These are phyloP conservation scores for Durotheca rogersii DNA, from an alignment of 495 filamentous ascomycete genomes.

Conservation along the genomic window DNA sequence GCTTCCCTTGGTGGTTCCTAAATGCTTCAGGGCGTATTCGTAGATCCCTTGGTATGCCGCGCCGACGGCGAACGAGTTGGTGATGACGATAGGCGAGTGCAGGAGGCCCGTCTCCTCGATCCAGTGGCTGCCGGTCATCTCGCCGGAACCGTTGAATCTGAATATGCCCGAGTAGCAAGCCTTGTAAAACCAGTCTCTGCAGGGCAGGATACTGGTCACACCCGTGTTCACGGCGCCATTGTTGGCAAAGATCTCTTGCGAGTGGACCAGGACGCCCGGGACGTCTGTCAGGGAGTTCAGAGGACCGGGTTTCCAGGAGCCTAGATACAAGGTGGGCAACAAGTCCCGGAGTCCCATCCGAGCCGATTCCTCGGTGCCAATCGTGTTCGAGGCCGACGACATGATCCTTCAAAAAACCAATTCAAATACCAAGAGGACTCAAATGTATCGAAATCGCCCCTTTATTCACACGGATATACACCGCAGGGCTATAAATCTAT, in stretches of 20 bases:
- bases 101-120: slow-evolving; percentile 54
- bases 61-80: slow-evolving; percentile 52
- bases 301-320: slow-evolving; percentile 41
- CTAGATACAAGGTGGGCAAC: slow-evolving; percentile 42
- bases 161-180: slow-evolving; percentile 53
- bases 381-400: slow-evolving; percentile 13
- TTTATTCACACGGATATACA: too few species aligned
- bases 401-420: too few species aligned
- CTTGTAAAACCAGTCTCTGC: slow-evolving; percentile 47
- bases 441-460: too few species aligned
- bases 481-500: too few species aligned
- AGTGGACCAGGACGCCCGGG: slow-evolving; percentile 50
- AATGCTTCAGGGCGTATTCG: slow-evolving; percentile 47
- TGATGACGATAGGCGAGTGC: slow-evolving; percentile 52
- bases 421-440: too few species aligned
- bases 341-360: slow-evolving; percentile 48
- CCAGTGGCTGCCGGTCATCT: slow-evolving; percentile 55
- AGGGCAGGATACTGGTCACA: slow-evolving; percentile 53
- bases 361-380: slow-evolving; percentile 8
- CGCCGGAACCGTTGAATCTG: slow-evolving; percentile 56
- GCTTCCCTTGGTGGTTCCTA: slow-evolving; percentile 33
- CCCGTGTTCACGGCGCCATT: slow-evolving; percentile 48
- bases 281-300: slow-evolving; percentile 55
- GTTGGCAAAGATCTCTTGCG: slow-evolving; percentile 44
- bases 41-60: slow-evolving; percentile 51